A percentile compares a stretch with the other conserved stretches of the same genome.
Conservation (phyloP, 1,284 basidiomycete genomes). For the Entoloma clypeatum region DNA sequence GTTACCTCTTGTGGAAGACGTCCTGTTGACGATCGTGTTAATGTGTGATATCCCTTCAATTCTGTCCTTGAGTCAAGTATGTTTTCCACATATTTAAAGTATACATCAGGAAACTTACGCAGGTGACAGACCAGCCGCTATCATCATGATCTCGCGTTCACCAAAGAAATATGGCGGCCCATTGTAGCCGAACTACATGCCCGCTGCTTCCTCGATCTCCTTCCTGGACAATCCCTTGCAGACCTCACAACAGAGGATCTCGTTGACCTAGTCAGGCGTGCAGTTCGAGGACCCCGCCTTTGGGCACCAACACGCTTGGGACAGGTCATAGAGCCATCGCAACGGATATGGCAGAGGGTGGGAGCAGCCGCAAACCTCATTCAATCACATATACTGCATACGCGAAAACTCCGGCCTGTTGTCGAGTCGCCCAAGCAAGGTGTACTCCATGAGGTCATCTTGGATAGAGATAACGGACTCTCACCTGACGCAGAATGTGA, state of each 20-base stretch:
- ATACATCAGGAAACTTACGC: too few relatives aligned
- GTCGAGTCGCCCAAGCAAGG: too few relatives aligned
- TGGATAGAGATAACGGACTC: not conserved
- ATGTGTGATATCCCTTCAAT: too few relatives aligned
- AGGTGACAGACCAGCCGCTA: constrained; percentile 8
- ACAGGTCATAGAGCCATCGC: not conserved
- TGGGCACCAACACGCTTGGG: too few relatives aligned
- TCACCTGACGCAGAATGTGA: not conserved
- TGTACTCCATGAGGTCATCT: not conserved
- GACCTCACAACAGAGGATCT: constrained; percentile 3
- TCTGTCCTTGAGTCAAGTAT: too few relatives aligned
- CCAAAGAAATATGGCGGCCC: constrained; percentile 10
- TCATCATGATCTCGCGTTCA: constrained; percentile 1
- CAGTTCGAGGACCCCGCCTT: not conserved
- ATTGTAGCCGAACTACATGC: constrained; percentile 8
- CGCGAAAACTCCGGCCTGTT: too few relatives aligned
- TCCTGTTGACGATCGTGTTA: too few relatives aligned
- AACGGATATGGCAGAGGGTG: too few relatives aligned
- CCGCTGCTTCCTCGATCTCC: constrained; percentile 8
- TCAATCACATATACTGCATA: too few relatives aligned
- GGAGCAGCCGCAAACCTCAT: too few relatives aligned
- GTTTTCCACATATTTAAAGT: too few relatives aligned
- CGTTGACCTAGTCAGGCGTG: constrained; percentile 1
- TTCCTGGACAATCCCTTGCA: constrained; percentile 2
- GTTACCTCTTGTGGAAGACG: too few relatives aligned